phyloP scores from a whole-genome alignment of 2,329 filamentous ascomycete species.

The Fusarium sp. region DNA sequence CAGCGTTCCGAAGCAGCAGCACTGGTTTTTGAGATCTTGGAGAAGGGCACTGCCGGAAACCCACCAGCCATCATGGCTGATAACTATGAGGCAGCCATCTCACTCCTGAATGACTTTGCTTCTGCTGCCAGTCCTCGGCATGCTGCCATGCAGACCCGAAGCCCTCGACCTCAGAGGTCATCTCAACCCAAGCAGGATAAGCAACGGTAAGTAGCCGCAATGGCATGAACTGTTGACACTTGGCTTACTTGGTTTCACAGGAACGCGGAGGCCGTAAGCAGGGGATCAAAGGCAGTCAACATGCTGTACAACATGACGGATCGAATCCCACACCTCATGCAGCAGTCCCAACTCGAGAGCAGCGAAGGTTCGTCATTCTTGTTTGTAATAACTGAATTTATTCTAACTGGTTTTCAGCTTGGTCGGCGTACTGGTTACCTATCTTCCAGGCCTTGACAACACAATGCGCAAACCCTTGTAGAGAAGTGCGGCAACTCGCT shows the following conservation, averaged over 20 bases:
- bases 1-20: conserved; percentile 74
- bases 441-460: conserved; percentile 88
- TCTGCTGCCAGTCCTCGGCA: conserved; percentile 80
- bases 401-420: conserved; percentile 66
- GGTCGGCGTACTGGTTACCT: conserved; percentile 97
- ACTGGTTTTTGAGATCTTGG: conserved; percentile 86
- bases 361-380: conserved; percentile 71
- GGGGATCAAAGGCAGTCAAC: conserved; percentile 82
- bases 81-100: conserved; percentile 91
- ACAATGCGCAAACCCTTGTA: conserved; percentile 93
- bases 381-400: not conserved
- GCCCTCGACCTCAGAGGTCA: conserved; percentile 56
- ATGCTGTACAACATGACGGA: conserved; percentile 84
- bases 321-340: conserved; percentile 85
- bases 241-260: conserved; percentile 31
- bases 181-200: conserved; percentile 39
- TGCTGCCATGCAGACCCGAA: conserved; percentile 72
- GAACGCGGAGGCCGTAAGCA: conserved; percentile 67
- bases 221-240: not conserved
- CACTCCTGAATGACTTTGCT: conserved; percentile 88
- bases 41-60: conserved; percentile 76
- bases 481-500: conserved; percentile 89
- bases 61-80: conserved; percentile 89
- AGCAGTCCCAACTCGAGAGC: conserved; percentile 90
- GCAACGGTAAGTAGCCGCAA: conserved; percentile 37